Percentiles rank a stretch among this genome's conserved stretches.
Conservation (phyloP, 768 basidiomycete genomes). For the Calvatia gigantea region DNA sequence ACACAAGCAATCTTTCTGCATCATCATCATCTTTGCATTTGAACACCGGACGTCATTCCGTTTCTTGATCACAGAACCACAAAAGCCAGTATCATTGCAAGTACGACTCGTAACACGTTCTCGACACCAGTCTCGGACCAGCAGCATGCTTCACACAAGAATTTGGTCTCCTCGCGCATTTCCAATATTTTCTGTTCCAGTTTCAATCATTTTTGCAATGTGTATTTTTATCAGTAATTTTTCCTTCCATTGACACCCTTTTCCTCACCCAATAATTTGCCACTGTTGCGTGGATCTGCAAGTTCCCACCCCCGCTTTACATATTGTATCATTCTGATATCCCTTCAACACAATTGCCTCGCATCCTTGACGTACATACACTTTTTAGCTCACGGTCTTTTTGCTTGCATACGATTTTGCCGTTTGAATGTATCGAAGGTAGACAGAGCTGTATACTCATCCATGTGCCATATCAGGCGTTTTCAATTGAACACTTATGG, state of each 20-base stretch:
- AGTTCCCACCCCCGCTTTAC: constrained; percentile 1
- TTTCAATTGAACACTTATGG: not conserved
- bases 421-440: constrained; percentile 5
- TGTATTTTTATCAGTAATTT: constrained; percentile 12
- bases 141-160: constrained; percentile 8
- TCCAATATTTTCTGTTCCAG: constrained; percentile 11
- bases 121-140: constrained; percentile 4
- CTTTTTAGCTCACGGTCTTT: not conserved
- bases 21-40: constrained; percentile 13
- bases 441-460: constrained; percentile 5
- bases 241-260: constrained; percentile 5
- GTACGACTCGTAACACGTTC: not conserved
- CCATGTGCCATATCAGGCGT: not conserved
- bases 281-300: constrained; percentile 8
- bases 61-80: not conserved
- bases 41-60: constrained; percentile 6
- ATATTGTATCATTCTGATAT: not conserved
- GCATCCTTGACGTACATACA: not conserved
- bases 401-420: constrained; percentile 12
- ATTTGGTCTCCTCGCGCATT: constrained; percentile 1
- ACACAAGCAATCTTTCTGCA: constrained; percentile 13
- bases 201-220: constrained; percentile 10
- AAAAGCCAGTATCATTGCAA: not conserved
- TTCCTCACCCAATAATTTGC: constrained; percentile 4
- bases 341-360: not conserved